These are phyloP conservation scores for Brettanomyces sp. DNA, from an alignment of 805 yeast genomes.

Conservation along the genomic window DNA sequence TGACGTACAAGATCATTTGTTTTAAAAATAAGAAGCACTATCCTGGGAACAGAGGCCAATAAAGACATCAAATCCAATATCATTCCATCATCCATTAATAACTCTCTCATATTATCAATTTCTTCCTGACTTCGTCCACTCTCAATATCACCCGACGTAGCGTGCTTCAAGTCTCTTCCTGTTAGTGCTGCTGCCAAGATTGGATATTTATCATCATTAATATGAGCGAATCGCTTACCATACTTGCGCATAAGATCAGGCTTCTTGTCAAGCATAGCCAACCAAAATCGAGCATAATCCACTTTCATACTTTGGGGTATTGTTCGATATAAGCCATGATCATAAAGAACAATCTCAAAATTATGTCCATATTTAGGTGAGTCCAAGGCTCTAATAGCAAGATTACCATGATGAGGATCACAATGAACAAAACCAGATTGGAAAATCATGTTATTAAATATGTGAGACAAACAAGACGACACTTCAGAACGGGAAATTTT, in stretches of 20 bases:
- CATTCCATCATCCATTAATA: constrained; percentile 53
- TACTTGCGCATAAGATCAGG: constrained; percentile 56
- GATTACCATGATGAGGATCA: constrained; percentile 97
- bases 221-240: constrained; percentile 72
- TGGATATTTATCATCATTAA: constrained; percentile 68
- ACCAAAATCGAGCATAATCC: constrained; percentile 87
- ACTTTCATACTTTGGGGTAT: constrained; percentile 70
- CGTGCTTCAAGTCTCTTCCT: constrained; percentile 79
- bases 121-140: constrained; percentile 52
- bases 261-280: constrained; percentile 71
- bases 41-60: constrained; percentile 70
- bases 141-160: constrained; percentile 54
- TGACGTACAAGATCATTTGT: constrained; percentile 90
- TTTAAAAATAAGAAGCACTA: constrained; percentile 77
- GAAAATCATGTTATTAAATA: constrained; percentile 92
- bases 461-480: constrained; percentile 76
- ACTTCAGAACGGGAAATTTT: constrained; percentile 69
- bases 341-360: constrained; percentile 86
- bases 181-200: constrained; percentile 90
- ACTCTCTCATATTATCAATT: constrained; percentile 53
- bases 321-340: constrained; percentile 87
- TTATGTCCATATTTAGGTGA: constrained; percentile 40
- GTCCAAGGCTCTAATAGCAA: constrained; percentile 59
- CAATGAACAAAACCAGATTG: constrained; percentile 90
- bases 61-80: constrained; percentile 71